These are phyloP conservation scores for Graphilbum fragrans DNA, from an alignment of 2,329 filamentous ascomycete species.

Conservation along the genomic window DNA sequence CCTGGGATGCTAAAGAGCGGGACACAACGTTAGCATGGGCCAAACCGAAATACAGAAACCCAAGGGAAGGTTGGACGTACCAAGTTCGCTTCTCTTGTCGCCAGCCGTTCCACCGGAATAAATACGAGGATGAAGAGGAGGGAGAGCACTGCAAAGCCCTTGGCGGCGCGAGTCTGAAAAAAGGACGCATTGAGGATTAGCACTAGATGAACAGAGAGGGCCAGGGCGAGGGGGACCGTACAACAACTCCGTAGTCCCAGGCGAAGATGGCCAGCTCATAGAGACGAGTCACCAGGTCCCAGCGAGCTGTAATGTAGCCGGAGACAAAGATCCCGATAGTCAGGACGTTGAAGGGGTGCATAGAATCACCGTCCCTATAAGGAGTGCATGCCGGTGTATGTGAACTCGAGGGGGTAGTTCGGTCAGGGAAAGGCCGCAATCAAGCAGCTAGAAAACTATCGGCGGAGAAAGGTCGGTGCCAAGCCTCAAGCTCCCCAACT, in stretches of 20 bases:
- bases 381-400: slow-evolving; percentile 28
- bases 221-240: slow-evolving; percentile 23
- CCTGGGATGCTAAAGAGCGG: slow-evolving; percentile 62
- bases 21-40: not conserved
- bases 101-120: slow-evolving; percentile 73
- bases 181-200: not conserved
- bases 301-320: slow-evolving; percentile 97
- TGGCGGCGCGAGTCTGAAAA: slow-evolving; percentile 66
- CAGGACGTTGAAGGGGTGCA: slow-evolving; percentile 96
- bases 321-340: slow-evolving; percentile 98
- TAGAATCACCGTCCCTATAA: slow-evolving; percentile 40
- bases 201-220: not conserved
- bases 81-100: slow-evolving; percentile 64
- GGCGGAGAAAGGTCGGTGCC: no score
- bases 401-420: not conserved
- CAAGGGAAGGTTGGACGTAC: slow-evolving; percentile 50
- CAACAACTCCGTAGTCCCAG: slow-evolving; percentile 96
- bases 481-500: no score
- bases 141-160: slow-evolving; percentile 74
- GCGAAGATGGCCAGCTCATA: slow-evolving; percentile 97
- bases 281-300: slow-evolving; percentile 92
- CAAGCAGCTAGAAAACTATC: no score
- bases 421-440: no score
- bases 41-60: not conserved
- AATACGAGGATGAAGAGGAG: slow-evolving; percentile 75